Conservation (phyloP, 2,329 filamentous ascomycete genomes). For the Elsinoe ampelina region DNA sequence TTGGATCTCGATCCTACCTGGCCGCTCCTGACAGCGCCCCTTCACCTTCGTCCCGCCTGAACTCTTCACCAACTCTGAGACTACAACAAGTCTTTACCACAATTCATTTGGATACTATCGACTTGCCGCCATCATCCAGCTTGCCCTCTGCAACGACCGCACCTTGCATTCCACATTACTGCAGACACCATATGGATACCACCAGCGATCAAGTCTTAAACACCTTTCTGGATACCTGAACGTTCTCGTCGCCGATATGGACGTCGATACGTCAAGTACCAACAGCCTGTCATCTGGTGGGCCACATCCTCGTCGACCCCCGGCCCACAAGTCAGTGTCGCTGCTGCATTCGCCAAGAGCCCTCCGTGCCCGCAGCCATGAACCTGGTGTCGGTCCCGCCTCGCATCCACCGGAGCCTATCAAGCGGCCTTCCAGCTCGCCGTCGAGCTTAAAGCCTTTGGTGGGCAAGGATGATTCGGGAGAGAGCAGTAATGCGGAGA, state of each 20-base stretch:
- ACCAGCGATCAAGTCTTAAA: not conserved
- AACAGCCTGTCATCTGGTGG: not conserved
- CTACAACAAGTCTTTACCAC: not conserved
- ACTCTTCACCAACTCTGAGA: not conserved
- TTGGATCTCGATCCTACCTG: not conserved
- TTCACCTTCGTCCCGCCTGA: not conserved
- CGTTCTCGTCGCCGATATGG: not conserved
- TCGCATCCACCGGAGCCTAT: constrained; percentile 11
- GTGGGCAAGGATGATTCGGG: constrained; percentile 36
- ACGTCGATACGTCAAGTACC: constrained; percentile 8
- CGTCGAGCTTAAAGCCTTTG: constrained; percentile 32
- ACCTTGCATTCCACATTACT: not conserved
- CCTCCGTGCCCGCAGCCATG: constrained; percentile 13
- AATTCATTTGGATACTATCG: not conserved
- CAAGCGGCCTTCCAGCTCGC: constrained; percentile 26
- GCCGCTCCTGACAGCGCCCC: not conserved
- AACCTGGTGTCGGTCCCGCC: constrained; percentile 13
- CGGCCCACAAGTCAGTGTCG: constrained; percentile 38
- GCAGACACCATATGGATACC: not conserved
- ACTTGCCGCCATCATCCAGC: not conserved
- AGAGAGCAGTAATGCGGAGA: constrained; percentile 43
- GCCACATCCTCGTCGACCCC: constrained; percentile 33
- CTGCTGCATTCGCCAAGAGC: constrained; percentile 32
- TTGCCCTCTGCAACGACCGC: not conserved
- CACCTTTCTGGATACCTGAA: not conserved